These are phyloP conservation scores for Alloascoidea africana DNA, from an alignment of 805 yeast species.

Conservation along the genomic window DNA sequence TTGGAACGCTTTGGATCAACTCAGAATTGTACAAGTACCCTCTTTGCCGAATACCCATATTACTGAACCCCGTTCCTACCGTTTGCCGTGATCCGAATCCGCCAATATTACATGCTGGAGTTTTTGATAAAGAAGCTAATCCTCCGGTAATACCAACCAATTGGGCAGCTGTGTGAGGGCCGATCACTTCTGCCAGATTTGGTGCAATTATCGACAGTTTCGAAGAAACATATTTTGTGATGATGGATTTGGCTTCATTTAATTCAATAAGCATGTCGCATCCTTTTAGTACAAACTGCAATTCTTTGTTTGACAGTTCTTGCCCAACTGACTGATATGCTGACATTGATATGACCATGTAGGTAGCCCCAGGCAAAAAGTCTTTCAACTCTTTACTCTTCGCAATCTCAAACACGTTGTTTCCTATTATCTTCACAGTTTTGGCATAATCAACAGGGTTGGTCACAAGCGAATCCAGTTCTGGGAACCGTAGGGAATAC, in stretches of 20 bases:
- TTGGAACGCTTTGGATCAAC: conserved; percentile 41
- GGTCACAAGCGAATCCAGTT: conserved; percentile 45
- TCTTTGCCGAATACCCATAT: conserved; percentile 36
- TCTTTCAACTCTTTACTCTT: conserved; percentile 20
- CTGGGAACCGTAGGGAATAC: conserved; percentile 55
- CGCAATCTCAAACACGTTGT: conserved; percentile 19
- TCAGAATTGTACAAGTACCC: conserved; percentile 57
- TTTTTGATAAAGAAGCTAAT: conserved; percentile 39
- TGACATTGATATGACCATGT: conserved; percentile 62
- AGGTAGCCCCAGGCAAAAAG: conserved; percentile 45
- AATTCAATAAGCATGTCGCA: conserved; percentile 34
- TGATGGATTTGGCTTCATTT: conserved; percentile 22
- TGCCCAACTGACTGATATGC: conserved; percentile 32
- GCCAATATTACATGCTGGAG: conserved; percentile 77
- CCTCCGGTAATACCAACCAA: conserved; percentile 60
- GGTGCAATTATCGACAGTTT: conserved; percentile 59
- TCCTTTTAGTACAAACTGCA: conserved; percentile 24
- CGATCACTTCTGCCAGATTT: conserved; percentile 58
- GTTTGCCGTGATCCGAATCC: conserved; percentile 49
- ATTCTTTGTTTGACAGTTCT: conserved; percentile 17
- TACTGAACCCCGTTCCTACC: conserved; percentile 24
- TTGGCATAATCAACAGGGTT: conserved; percentile 48
- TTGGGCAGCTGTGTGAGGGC: conserved; percentile 59
- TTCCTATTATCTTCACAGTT: conserved; percentile 35
- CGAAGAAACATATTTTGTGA: conserved; percentile 39